Evolutionary conservation across 148 eudicot species (phyloP).

Genomic region (Amaranthus cruentus): DNA sequence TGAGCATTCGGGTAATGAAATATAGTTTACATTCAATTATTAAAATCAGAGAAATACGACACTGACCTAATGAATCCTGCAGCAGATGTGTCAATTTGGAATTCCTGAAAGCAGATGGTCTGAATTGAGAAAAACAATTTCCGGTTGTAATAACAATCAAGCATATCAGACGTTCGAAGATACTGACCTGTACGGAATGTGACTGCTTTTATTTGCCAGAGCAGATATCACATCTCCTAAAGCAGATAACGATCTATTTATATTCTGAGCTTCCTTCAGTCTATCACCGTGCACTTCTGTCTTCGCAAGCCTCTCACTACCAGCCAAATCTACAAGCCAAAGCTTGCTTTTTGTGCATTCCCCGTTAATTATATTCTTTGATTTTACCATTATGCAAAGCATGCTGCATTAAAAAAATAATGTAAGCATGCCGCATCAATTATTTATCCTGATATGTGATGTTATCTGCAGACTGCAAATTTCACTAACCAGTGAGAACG

Average conservation of each 20-base stretch:
- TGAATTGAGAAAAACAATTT: not conserved
- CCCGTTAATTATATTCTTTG: constrained; percentile 78
- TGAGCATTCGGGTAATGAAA: not conserved
- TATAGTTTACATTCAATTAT: not conserved
- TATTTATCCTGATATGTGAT: not conserved
- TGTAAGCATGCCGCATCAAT: not conserved
- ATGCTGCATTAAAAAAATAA: constrained; percentile 38
- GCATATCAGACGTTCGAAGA: not conserved
- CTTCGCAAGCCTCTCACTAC: constrained; percentile 93
- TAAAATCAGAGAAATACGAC: not conserved
- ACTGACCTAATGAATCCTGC: constrained; percentile 84
- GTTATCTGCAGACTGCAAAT: not conserved
- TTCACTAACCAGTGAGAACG: constrained; percentile 82
- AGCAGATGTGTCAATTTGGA: constrained; percentile 88
- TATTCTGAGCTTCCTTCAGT: constrained; percentile 92
- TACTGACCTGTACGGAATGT: constrained; percentile 77
- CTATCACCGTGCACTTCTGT: constrained; percentile 89
- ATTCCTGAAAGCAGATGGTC: constrained; percentile 43
- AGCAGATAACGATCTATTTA: constrained; percentile 85
- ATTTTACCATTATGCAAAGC: constrained; percentile 74
- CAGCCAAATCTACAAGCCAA: constrained; percentile 97
- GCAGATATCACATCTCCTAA: constrained; percentile 97
- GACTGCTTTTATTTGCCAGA: constrained; percentile 78
- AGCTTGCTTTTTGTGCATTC: constrained; percentile 95
- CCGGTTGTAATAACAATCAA: not conserved